Evolutionary conservation across 2,329 filamentous ascomycete genomes (phyloP), one percentile per base, ranked within the genome.

Genomic region (Xylariaceae sp.): DNA sequence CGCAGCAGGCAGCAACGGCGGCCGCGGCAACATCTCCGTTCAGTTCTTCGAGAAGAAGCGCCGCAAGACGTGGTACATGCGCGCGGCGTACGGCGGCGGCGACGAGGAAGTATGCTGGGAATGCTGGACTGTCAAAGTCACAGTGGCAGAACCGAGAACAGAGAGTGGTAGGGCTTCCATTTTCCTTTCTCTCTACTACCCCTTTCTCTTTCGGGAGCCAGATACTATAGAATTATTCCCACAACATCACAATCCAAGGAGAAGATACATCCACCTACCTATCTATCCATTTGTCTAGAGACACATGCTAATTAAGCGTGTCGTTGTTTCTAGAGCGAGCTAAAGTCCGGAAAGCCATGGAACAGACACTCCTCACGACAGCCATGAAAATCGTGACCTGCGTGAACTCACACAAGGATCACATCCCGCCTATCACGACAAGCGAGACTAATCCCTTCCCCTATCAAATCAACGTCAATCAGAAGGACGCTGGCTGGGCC

Each of bases 101-200:
- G 93, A 97, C 62, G 92, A 97, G 71, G 92, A 97, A 72, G 86
- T 97, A 15, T 96, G 92, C 72, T 99, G 94, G 94, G 94, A 97
- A 79, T 86, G 85, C 67, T 99, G 94, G 94, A 91, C 89, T 37
- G 76, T 99, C 62, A 91, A 95, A 72, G 89, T 97, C 44, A 95
- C 92, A n/a, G 85, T 97, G 50, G 91, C 92, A 8, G 92, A 91
- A 64, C 92, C 93, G 24, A 80, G 88, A 67, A 96, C 91, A 9
- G 93, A 97, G 67, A 89, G 85, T 61, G 92, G 91, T 95, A 76
- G 65, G 86, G 69, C n/a, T 11, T n/a, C 29, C 35, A 1, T 13
- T 18, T 33, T 23, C 15, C 24, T 33, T 13, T 18, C 41, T 33
- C 18, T 27, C 15, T 23, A 20, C 10, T 13, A n/a, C 16, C 37